Conservation (phyloP, 192 early-diverging fungal genomes). For the Funneliformis mosseae region DNA sequence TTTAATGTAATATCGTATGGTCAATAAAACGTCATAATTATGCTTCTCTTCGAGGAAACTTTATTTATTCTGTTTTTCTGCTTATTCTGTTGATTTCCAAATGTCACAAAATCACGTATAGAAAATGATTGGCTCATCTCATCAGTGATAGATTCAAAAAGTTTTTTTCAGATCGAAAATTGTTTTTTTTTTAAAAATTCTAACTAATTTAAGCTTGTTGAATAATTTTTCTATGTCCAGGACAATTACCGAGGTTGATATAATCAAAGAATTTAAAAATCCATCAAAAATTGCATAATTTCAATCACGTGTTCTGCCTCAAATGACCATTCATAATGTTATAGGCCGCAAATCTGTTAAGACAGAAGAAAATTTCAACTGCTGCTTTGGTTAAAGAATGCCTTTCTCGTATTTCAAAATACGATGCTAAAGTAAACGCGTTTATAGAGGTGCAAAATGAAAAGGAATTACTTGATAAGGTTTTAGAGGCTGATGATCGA, state of each 20-base stretch:
- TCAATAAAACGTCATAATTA: background rate
- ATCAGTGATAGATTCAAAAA: background rate
- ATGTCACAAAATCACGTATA: background rate
- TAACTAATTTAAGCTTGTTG: background rate
- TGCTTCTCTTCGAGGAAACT: background rate
- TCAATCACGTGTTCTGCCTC: background rate
- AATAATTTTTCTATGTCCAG: background rate
- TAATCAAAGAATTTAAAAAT: background rate
- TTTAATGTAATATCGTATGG: background rate
- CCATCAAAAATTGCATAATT: background rate
- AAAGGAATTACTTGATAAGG: constrained; percentile 29
- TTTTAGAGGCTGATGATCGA: constrained; percentile 37
- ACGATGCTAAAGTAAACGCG: constrained; percentile 48
- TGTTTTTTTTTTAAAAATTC: background rate
- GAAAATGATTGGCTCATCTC: background rate
- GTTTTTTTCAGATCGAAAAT: background rate
- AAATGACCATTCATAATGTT: background rate
- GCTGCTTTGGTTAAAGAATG: constrained; percentile 25
- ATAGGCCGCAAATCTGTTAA: constrained; percentile 9
- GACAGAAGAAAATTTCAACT: constrained; percentile 32
- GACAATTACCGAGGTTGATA: background rate
- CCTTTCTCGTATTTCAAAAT: constrained; percentile 38
- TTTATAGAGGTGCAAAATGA: constrained; percentile 45
- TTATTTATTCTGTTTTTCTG: background rate
- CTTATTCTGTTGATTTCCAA: background rate